Evolutionary conservation across 768 basidiomycete species (phyloP).

Genomic region (Amanita exitialis): DNA sequence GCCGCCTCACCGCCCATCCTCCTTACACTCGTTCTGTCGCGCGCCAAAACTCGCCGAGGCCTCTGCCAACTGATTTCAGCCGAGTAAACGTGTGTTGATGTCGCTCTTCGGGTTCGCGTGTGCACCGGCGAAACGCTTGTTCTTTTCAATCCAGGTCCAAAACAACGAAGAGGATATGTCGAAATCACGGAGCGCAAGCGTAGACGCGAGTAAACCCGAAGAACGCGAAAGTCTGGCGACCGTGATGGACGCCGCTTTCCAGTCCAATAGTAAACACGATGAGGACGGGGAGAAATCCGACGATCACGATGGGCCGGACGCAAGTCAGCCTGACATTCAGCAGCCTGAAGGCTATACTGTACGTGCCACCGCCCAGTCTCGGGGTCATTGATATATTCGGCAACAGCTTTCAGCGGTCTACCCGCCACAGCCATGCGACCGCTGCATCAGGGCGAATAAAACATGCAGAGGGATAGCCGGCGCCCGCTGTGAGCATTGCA

Average conservation of each 20-base stretch:
- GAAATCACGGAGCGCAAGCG: conserved; percentile 23
- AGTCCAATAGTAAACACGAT: conserved; percentile 15
- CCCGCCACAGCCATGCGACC: conserved; percentile 33
- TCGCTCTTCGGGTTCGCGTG: conserved; percentile 14
- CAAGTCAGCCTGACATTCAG: conserved; percentile 14
- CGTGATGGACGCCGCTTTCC: conserved; percentile 23
- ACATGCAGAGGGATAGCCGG: conserved; percentile 32
- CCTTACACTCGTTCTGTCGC: background rate
- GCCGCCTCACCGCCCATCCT: background rate
- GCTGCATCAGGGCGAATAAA: conserved; percentile 31
- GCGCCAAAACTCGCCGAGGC: background rate
- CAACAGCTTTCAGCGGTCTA: conserved; percentile 17
- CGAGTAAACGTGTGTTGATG: conserved; percentile 15
- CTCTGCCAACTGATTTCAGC: conserved; percentile 8
- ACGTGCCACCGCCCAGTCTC: conserved; percentile 2
- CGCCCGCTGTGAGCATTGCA: conserved; percentile 36
- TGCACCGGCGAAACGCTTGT: conserved; percentile 15
- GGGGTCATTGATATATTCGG: background rate
- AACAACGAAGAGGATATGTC: conserved; percentile 17
- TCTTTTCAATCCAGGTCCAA: conserved; percentile 9
- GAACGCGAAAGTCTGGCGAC: conserved; percentile 19
- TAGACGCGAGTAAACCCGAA: conserved; percentile 24
- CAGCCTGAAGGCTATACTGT: conserved; percentile 17
- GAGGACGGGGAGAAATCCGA: conserved; percentile 19
- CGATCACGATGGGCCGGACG: conserved; percentile 20